Percentiles rank a stretch among this genome's conserved stretches.
Evolutionary conservation across 768 basidiomycete genomes (phyloP).

Genomic region (Rhizopogon roseolus): DNA sequence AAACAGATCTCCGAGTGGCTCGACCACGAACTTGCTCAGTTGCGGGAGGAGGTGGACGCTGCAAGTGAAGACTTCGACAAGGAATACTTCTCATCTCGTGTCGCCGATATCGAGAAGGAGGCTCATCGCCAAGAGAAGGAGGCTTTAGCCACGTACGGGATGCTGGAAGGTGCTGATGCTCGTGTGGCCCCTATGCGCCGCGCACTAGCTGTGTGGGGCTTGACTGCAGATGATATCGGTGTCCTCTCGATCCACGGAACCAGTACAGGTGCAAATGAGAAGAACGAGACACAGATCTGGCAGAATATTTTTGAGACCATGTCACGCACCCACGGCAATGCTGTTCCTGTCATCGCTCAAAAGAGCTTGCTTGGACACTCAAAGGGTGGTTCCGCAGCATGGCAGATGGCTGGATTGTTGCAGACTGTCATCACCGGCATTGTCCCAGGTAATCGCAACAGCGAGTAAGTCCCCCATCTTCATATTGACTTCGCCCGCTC

Average conservation of each 20-base stretch:
- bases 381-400: constrained; percentile 98
- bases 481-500: background rate
- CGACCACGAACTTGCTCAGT: constrained; percentile 77
- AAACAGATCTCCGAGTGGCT: constrained; percentile 95
- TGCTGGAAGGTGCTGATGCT: constrained; percentile 86
- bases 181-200: constrained; percentile 88
- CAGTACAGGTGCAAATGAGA: constrained; percentile 87
- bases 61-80: constrained; percentile 50
- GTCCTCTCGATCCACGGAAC: constrained; percentile 88
- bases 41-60: constrained; percentile 71
- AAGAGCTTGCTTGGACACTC: constrained; percentile 97
- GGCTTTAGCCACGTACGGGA: constrained; percentile 89
- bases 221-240: constrained; percentile 89
- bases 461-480: constrained; percentile 62
- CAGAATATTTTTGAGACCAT: constrained; percentile 90
- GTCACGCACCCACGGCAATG: constrained; percentile 88
- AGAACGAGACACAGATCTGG: constrained; percentile 97
- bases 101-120: constrained; percentile 86
- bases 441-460: constrained; percentile 93
- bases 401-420: constrained; percentile 91
- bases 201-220: constrained; percentile 94
- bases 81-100: constrained; percentile 69
- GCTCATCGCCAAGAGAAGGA: constrained; percentile 91
- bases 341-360: constrained; percentile 96
- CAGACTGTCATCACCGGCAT: constrained; percentile 83